phyloP scores from a whole-genome alignment of 345 rosid species.

The Viola odorata region DNA sequence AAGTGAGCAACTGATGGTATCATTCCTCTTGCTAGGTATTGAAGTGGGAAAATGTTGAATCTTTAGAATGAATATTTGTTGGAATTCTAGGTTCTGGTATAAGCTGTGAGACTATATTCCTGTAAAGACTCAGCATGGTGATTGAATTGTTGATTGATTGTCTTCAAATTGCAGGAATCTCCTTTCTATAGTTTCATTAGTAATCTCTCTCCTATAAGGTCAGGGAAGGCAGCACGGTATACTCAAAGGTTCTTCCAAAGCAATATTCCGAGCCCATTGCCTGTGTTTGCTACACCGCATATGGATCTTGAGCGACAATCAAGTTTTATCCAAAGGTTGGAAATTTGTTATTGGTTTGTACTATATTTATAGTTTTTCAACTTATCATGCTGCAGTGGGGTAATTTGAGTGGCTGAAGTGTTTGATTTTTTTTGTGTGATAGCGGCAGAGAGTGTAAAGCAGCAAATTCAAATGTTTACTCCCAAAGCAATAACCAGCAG shows the following conservation, averaged over 20 bases:
- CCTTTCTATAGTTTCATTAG: slow-evolving; percentile 15
- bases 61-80: too few species aligned
- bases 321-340: slow-evolving; percentile 23
- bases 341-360: neutral
- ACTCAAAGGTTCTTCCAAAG: slow-evolving; percentile 15
- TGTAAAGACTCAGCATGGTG: too few species aligned
- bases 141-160: neutral
- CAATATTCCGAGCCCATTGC: slow-evolving; percentile 17
- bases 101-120: too few species aligned
- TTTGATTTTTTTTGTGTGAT: slow-evolving; percentile 1
- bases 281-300: slow-evolving; percentile 33
- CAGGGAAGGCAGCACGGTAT: slow-evolving; percentile 14
- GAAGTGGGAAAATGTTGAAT: too few species aligned
- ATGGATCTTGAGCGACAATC: slow-evolving; percentile 11
- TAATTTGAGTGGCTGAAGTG: slow-evolving; percentile 1
- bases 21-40: too few species aligned
- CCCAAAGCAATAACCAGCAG: neutral
- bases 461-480: slow-evolving; percentile 11
- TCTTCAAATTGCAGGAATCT: slow-evolving; percentile 25
- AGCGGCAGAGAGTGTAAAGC: slow-evolving; percentile 19
- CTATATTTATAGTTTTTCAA: neutral
- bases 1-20: too few species aligned
- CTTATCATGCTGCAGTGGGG: neutral
- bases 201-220: slow-evolving; percentile 30
- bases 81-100: too few species aligned